Evolutionary conservation across 2,329 filamentous ascomycete genomes (phyloP).

Genomic region (Epichloe bromicola): DNA sequence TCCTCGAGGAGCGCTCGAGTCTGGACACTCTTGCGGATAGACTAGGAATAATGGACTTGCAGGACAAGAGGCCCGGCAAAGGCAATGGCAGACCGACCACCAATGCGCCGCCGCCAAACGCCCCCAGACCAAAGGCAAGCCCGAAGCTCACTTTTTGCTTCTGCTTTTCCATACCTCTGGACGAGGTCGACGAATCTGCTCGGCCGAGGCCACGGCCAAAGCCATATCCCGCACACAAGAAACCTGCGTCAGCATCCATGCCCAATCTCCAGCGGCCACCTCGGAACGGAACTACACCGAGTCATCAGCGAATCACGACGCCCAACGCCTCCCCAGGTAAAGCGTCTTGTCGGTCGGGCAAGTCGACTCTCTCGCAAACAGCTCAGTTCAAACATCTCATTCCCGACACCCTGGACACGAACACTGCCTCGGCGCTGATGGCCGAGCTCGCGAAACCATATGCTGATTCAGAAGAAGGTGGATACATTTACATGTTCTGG

Average conservation of each 20-base stretch:
- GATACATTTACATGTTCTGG: conserved; percentile 99
- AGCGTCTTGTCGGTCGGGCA: conserved; percentile 16
- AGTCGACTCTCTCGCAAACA: conserved; percentile 20
- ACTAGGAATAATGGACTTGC: conserved; percentile 59
- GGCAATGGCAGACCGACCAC: conserved; percentile 14
- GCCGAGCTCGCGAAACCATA: conserved; percentile 62
- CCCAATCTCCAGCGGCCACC: conserved; percentile 5
- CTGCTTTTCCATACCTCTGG: conserved; percentile 38
- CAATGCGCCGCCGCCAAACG: conserved; percentile 11
- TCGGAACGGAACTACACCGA: neutral
- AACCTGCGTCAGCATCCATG: conserved; percentile 11
- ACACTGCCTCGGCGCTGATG: conserved; percentile 57
- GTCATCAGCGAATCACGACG: conserved; percentile 1
- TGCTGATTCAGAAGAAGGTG: conserved; percentile 57
- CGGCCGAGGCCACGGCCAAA: conserved; percentile 25
- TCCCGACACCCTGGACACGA: conserved; percentile 50
- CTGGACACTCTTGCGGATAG: conserved; percentile 78
- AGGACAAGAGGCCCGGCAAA: conserved; percentile 21
- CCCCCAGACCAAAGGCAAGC: conserved; percentile 14
- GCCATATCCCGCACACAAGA: conserved; percentile 33
- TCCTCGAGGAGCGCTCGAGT: conserved; percentile 56
- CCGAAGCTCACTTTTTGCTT: conserved; percentile 31
- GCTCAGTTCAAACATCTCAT: conserved; percentile 40
- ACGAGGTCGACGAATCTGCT: conserved; percentile 27
- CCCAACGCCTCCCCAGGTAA: conserved; percentile 17